Evolutionary conservation across 2,329 filamentous ascomycete genomes (phyloP).

Genomic region (Ilyonectria sp.): DNA sequence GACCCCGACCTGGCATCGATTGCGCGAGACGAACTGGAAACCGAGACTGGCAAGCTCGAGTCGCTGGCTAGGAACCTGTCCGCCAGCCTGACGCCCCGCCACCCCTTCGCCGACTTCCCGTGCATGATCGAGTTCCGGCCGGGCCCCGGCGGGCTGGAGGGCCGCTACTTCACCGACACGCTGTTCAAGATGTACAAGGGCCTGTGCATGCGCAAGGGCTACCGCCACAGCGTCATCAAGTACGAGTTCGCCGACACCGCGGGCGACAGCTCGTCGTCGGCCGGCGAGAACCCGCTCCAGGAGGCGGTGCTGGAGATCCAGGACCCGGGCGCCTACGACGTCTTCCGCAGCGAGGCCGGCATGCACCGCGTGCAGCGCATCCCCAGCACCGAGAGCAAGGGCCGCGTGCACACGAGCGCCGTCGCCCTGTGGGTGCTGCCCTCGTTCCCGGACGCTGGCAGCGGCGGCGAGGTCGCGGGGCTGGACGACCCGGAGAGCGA

Average conservation of each 20-base stretch:
- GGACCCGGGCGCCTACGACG: slow-evolving; percentile 82
- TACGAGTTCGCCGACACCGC: slow-evolving; percentile 82
- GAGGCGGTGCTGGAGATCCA: slow-evolving; percentile 92
- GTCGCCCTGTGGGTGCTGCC: slow-evolving; percentile 94
- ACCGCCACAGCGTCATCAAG: slow-evolving; percentile 80
- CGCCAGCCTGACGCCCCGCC: slow-evolving; percentile 84
- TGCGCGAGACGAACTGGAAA: slow-evolving; percentile 84
- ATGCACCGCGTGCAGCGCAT: slow-evolving; percentile 97
- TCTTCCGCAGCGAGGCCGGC: slow-evolving; percentile 89
- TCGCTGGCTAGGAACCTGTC: slow-evolving; percentile 78
- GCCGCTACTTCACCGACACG: slow-evolving; percentile 89
- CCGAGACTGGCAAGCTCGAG: slow-evolving; percentile 74
- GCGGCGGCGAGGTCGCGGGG: slow-evolving; percentile 67
- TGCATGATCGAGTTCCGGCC: slow-evolving; percentile 94
- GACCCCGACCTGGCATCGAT: slow-evolving; percentile 83
- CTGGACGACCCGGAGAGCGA: slow-evolving; percentile 90
- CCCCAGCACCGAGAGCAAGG: slow-evolving; percentile 90
- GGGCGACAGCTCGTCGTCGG: slow-evolving; percentile 65
- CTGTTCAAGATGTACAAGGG: slow-evolving; percentile 91
- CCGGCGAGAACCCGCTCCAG: slow-evolving; percentile 79
- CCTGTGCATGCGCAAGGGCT: slow-evolving; percentile 80
- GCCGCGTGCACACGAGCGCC: slow-evolving; percentile 93
- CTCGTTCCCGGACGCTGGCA: slow-evolving; percentile 75
- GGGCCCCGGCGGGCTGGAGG: slow-evolving; percentile 92
- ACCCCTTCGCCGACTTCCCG: slow-evolving; percentile 91